Evolutionary conservation across 371 early-diverging fungal species (phyloP), one percentile per base, ranked within the genome.

Genomic region (Funneliformis caledonium): DNA sequence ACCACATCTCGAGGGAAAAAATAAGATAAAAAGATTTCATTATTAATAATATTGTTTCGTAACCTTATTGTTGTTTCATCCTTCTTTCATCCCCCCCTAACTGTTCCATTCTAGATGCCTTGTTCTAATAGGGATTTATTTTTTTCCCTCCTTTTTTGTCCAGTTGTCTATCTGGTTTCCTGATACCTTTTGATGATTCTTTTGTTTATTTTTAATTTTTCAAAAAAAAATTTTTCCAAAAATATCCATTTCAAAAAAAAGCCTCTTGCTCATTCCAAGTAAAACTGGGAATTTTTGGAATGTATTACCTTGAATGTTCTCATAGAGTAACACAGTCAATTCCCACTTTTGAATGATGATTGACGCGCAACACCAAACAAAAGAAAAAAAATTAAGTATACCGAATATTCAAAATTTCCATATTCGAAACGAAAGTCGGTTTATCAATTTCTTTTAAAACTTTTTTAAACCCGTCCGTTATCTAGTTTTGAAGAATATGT

Each of bases 261-360:
- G 68, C 68, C 68, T 68, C 68, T 68, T 68, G 4, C n/a, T 43
- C 68, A 68, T 68, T 12, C 42, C 68, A 68, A 43, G 68, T 68
- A 68, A 68, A 68, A 68, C 43, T 68, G 68, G 68, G 68, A 68
- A 68, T 16, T 16, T 52, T 52, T 52, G 16, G 52, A 52, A 52
- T 19, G 14, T 52, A 52, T 16, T 19, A 16, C 16, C 52, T 19
- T 52, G 14, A 52, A 52, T 52, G 14, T 4, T 52, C 14, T 52
- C 52, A 52, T 52, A 52, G 52, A 52, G 14, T 52, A 52, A 52
- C 52, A 52, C 16, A 16, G 52, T 14, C 14, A 52, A 52, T 16
- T 52, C 5, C 52, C 52, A 16, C 16, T 14, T 26, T 16, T 16
- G 16, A 52, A 52, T 19, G 16, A 52, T 19, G 16, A 47, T 10